Base-by-base conservation (phyloP, 495 filamentous ascomycete genomes). In the Podospora pseudopauciseta region DNA sequence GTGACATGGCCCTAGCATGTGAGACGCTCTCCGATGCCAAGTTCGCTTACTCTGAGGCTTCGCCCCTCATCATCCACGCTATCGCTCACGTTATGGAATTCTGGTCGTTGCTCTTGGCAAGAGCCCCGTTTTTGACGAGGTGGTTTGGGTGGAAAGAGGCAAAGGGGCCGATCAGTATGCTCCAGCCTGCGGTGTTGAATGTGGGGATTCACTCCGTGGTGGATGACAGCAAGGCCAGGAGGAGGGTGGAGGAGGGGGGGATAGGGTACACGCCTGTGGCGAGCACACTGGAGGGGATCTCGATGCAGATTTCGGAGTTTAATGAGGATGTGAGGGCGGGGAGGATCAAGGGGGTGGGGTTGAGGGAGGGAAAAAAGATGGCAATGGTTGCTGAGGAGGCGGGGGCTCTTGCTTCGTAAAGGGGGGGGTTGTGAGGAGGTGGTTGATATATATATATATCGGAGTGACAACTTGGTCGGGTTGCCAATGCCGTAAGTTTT, bases 101-200 rank as follows among this genome's bases (percentile, higher is more conserved):
- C 44, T 82, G 72, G 70, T 69, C 62, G 20, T 54, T 73, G 76
- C 65, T 74, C 71, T 19, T 76, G 74, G 53, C 67, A 11, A 59
- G 72, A 57, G 49, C 75, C 6, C 76, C 76, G 2, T 75, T 82
- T 30, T 70, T 86, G 32, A 72, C 62, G 18, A 74, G 59, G 68
- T 13, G 76, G 75, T 73, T 78, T 76, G 54, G 72, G 78, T 13
- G 80, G 82, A 39, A 68, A 39, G 63, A 73, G 80, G 57, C 77
- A 65, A 53, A 70, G 70, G 23, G 76, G 73, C 26, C 66, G n/a
- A 20, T 88, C 18, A 69, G 69, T 4, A 78, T 80, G 58, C 65
- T 88, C 27, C 86, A 88, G 72, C 86, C 86, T 13, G 76, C 81
- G 1, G 72, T 85, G 5, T 83, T 87, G 58, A 72, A 70, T 1